Percentiles rank a stretch among this genome's conserved stretches.
Conservation (phyloP, 176 grass and related monocot genomes). For the Musa schizocarpa region DNA sequence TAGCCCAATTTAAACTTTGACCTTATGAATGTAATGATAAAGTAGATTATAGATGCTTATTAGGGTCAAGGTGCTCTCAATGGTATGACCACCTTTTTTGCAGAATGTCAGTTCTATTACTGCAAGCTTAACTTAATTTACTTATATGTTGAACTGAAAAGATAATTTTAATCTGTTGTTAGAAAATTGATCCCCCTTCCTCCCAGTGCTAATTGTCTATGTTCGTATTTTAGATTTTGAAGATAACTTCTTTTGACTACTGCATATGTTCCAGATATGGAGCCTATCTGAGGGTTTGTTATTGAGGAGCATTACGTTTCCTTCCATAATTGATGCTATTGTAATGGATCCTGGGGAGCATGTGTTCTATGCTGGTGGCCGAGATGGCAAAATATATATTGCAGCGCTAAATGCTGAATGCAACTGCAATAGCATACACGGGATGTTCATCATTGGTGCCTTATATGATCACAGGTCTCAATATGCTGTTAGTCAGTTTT, state of each 20-base stretch:
- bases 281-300: slow-evolving; percentile 63
- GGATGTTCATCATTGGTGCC: slow-evolving; percentile 44
- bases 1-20: too few species aligned
- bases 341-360: slow-evolving; percentile 58
- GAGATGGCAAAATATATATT: slow-evolving; percentile 94
- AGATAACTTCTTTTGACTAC: slow-evolving; percentile 14
- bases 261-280: slow-evolving; percentile 46
- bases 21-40: too few species aligned
- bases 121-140: background rate
- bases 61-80: background rate
- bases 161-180: background rate
- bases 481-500: slow-evolving; percentile 5
- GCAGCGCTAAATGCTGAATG: slow-evolving; percentile 58
- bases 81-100: background rate
- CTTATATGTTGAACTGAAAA: background rate
- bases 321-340: slow-evolving; percentile 45
- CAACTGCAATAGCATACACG: slow-evolving; percentile 28
- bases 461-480: slow-evolving; percentile 63
- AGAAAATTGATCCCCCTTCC: too few species aligned
- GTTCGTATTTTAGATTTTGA: background rate
- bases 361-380: slow-evolving; percentile 78
- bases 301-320: slow-evolving; percentile 61
- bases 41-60: too few species aligned
- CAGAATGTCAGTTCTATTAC: background rate
- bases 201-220: too few species aligned